A percentile compares a stretch with the other conserved stretches of the same genome.
Evolutionary conservation across 2,329 filamentous ascomycete genomes (phyloP).

Genomic region (Aspergillus candidus): DNA sequence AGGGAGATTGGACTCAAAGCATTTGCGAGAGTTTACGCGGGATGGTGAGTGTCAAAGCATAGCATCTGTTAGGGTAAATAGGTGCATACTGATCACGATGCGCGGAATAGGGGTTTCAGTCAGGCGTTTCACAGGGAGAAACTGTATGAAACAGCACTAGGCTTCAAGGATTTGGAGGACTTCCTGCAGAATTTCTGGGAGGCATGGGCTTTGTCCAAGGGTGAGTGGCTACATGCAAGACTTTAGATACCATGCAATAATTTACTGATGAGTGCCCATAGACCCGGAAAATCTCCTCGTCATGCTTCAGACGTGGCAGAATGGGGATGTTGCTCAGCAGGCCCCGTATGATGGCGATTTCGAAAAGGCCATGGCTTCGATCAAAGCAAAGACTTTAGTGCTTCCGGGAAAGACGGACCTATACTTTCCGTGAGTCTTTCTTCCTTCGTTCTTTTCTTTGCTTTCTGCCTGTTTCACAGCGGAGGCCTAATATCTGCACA

Average conservation of each 20-base stretch:
- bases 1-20: slow-evolving; percentile 59
- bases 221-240: slow-evolving; percentile 20
- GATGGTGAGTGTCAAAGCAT: slow-evolving; percentile 44
- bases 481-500: slow-evolving; percentile 23
- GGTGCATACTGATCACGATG: neutral
- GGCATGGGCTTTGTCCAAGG: slow-evolving; percentile 63
- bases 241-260: too few species aligned
- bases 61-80: neutral
- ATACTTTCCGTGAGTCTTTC: slow-evolving; percentile 61
- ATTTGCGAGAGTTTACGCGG: slow-evolving; percentile 68
- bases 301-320: slow-evolving; percentile 76
- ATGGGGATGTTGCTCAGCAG: slow-evolving; percentile 63
- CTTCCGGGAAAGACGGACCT: slow-evolving; percentile 68
- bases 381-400: slow-evolving; percentile 67
- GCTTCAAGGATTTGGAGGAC: slow-evolving; percentile 63
- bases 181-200: slow-evolving; percentile 76
- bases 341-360: slow-evolving; percentile 64
- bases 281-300: slow-evolving; percentile 68
- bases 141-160: slow-evolving; percentile 59
- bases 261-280: slow-evolving; percentile 13
- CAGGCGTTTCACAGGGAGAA: slow-evolving; percentile 71
- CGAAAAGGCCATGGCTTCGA: slow-evolving; percentile 57
- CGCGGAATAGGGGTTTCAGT: slow-evolving; percentile 58
- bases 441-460: too few species aligned
- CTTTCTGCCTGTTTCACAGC: neutral